phyloP scores from a whole-genome alignment of 1,284 basidiomycete genomes.

The Moesziomyces antarcticus region DNA sequence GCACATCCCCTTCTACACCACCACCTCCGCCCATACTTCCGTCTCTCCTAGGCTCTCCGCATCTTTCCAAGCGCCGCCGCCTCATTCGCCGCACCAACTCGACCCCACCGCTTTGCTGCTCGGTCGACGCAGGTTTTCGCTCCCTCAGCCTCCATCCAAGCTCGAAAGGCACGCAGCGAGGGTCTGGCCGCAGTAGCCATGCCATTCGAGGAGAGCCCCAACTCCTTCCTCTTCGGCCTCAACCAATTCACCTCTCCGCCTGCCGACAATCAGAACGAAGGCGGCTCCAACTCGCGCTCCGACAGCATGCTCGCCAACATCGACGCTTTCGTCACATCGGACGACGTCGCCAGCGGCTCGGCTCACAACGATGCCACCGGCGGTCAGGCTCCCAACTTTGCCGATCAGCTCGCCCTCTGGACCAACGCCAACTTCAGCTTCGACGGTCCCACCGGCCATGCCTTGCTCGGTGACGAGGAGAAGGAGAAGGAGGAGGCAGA shows the following conservation, averaged over 20 bases:
- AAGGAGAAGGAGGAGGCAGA: slow-evolving; percentile 64
- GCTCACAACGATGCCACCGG: slow-evolving; percentile 29
- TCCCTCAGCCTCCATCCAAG: too few species aligned
- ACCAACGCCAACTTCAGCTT: slow-evolving; percentile 67
- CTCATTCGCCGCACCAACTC: neutral
- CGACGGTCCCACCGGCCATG: slow-evolving; percentile 66
- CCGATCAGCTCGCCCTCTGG: slow-evolving; percentile 67
- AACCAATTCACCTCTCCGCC: slow-evolving; percentile 55
- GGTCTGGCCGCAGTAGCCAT: slow-evolving; percentile 24
- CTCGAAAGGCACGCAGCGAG: neutral
- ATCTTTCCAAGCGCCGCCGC: neutral
- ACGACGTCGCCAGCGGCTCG: slow-evolving; percentile 33
- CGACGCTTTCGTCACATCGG: slow-evolving; percentile 45
- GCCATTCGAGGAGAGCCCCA: slow-evolving; percentile 56
- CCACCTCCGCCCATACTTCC: neutral
- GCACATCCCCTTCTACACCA: neutral
- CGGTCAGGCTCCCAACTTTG: slow-evolving; percentile 53
- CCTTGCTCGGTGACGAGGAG: slow-evolving; percentile 65
- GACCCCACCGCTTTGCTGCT: too few species aligned
- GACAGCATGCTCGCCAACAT: slow-evolving; percentile 52
- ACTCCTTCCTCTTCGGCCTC: slow-evolving; percentile 62
- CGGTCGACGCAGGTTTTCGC: too few species aligned
- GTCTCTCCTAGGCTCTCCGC: neutral
- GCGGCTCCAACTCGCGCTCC: slow-evolving; percentile 30
- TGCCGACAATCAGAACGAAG: slow-evolving; percentile 38